Percentiles rank a stretch among this genome's conserved stretches.
These are phyloP conservation scores for Gentiana straminea DNA, from an alignment of 257 asterid species.

Conservation along the genomic window DNA sequence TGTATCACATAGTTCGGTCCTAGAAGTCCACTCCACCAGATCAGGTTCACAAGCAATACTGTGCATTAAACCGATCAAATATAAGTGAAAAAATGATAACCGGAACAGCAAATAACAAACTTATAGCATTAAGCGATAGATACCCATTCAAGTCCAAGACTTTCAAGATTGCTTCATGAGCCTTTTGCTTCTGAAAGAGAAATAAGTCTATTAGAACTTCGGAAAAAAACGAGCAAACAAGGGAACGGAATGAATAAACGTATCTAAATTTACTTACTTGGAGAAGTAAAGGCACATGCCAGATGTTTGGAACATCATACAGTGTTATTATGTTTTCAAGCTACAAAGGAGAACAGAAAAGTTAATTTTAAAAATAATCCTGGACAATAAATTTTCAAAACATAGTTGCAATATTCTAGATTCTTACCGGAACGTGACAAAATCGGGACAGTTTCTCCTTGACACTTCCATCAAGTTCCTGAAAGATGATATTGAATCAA, in stretches of 20 bases:
- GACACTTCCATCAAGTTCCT: conserved; percentile 66
- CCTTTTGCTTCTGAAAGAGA: conserved; percentile 68
- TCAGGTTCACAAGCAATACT: conserved; percentile 56
- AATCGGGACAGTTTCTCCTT: conserved; percentile 73
- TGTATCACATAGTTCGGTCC: conserved; percentile 63
- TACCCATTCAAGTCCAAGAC: conserved; percentile 58
- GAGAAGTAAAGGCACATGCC: conserved; percentile 85
- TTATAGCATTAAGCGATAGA: conserved; percentile 1
- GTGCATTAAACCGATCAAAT: conserved; percentile 3
- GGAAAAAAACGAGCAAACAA: conserved; percentile 4
- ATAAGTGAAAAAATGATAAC: neutral
- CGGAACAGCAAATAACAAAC: neutral
- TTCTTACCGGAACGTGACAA: conserved; percentile 56
- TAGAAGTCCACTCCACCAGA: conserved; percentile 70
- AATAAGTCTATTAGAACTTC: neutral
- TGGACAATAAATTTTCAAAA: too few species aligned
- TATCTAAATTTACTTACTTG: conserved; percentile 29
- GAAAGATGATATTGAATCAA: conserved; percentile 19
- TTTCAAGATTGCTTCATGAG: conserved; percentile 81
- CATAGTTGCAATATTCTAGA: neutral
- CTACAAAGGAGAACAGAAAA: conserved; percentile 25
- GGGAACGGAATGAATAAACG: conserved; percentile 7
- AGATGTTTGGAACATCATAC: conserved; percentile 79
- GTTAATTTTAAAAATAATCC: neutral
- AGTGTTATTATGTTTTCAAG: conserved; percentile 58